phyloP scores from a whole-genome alignment of 2,329 filamentous ascomycete genomes.

The Aspergillus aculeatinus region DNA sequence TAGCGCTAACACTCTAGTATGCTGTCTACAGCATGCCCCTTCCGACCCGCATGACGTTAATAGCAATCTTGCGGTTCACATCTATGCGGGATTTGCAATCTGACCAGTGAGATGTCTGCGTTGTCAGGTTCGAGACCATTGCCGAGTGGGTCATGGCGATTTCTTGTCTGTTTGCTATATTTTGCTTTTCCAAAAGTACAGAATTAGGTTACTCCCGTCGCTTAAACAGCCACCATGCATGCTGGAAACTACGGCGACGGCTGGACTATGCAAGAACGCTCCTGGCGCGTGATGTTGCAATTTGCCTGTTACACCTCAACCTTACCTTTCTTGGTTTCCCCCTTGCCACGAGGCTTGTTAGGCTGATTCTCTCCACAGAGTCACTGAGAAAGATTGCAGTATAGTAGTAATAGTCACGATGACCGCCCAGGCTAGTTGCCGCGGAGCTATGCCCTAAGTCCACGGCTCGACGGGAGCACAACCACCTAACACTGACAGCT shows the following conservation, averaged over 20 bases:
- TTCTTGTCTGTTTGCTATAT: neutral
- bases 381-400: too few species aligned
- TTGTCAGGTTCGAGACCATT: neutral
- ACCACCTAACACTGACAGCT: too few species aligned
- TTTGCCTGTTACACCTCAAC: neutral
- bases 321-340: too few species aligned
- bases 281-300: neutral
- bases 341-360: too few species aligned
- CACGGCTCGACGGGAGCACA: too few species aligned
- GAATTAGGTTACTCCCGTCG: neutral
- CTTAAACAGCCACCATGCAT: neutral
- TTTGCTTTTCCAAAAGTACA: neutral
- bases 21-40: too few species aligned
- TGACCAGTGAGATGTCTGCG: neutral
- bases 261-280: neutral
- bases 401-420: too few species aligned
- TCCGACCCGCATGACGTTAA: too few species aligned
- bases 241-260: neutral
- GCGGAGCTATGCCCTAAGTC: too few species aligned
- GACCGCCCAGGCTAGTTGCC: too few species aligned
- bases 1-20: too few species aligned
- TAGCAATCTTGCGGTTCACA: neutral
- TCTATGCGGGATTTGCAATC: neutral
- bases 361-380: too few species aligned
- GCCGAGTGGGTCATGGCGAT: neutral